Percentiles rank a stretch among this genome's conserved stretches.
Evolutionary conservation across 2,329 filamentous ascomycete species (phyloP).

Genomic region (Cladophialophora exuberans): DNA sequence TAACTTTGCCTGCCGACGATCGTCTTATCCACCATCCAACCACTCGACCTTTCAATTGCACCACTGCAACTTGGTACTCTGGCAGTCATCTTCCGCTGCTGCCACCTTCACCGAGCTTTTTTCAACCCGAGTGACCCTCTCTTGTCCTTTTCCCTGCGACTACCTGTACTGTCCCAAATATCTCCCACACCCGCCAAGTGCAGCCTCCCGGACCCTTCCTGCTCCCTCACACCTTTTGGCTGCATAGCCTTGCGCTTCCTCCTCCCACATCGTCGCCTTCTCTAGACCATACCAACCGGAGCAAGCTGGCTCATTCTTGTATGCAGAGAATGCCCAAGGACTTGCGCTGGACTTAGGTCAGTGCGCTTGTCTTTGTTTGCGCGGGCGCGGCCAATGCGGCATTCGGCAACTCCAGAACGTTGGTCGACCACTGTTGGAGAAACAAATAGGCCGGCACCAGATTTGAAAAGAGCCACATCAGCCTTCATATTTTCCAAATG

Average conservation of each 20-base stretch:
- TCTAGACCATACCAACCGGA: slow-evolving; percentile 15
- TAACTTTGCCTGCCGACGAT: slow-evolving; percentile 18
- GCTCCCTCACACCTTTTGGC: neutral
- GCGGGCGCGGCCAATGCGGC: slow-evolving; percentile 21
- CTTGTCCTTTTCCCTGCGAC: neutral
- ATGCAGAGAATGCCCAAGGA: slow-evolving; percentile 16
- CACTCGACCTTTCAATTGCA: too few species aligned
- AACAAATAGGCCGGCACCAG: slow-evolving; percentile 13
- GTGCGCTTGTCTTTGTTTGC: slow-evolving; percentile 14
- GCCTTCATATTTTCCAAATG: slow-evolving; percentile 14
- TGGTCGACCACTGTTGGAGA: slow-evolving; percentile 18
- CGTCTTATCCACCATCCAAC: slow-evolving; percentile 10
- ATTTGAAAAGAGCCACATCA: neutral
- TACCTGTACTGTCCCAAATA: slow-evolving; percentile 8
- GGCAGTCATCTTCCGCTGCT: slow-evolving; percentile 3
- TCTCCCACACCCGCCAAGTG: slow-evolving; percentile 7
- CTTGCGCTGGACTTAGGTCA: slow-evolving; percentile 20
- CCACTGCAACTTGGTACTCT: neutral
- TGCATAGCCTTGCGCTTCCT: neutral
- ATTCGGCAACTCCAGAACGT: slow-evolving; percentile 21
- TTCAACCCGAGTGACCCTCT: slow-evolving; percentile 4
- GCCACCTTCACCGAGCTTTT: neutral
- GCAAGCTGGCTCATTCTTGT: slow-evolving; percentile 4
- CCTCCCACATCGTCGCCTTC: slow-evolving; percentile 2
- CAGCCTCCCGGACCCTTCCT: slow-evolving; percentile 3